Evolutionary conservation across 345 rosid species (phyloP).

Genomic region (Eucalyptus cladocalyx): DNA sequence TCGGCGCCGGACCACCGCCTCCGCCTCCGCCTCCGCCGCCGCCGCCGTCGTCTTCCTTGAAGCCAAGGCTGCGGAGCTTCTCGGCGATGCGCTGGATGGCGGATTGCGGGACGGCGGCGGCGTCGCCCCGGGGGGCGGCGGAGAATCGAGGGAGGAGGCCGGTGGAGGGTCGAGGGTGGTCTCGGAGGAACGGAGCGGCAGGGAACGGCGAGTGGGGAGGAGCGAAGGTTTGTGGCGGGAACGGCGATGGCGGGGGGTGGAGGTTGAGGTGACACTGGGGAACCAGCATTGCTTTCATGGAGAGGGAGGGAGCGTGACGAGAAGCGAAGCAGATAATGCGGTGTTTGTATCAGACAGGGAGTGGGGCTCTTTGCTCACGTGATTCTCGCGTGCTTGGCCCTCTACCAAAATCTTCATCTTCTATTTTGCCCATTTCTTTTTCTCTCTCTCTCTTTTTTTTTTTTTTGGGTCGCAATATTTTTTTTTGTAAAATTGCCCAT

Average conservation of each 20-base stretch:
- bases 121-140: conserved; percentile 1
- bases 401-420: background rate
- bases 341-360: background rate
- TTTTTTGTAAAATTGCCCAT: too few relatives aligned
- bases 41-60: conserved; percentile 22
- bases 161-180: background rate
- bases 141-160: conserved; percentile 16
- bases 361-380: background rate
- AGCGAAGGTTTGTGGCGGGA: conserved; percentile 2
- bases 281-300: background rate
- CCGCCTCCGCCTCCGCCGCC: background rate
- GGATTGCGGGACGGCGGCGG: conserved; percentile 42
- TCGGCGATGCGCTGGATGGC: conserved; percentile 88
- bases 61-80: conserved; percentile 88
- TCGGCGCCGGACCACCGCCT: background rate
- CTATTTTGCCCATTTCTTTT: background rate
- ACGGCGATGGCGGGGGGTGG: conserved; percentile 1
- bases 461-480: rapidly evolving
- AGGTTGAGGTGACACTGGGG: background rate
- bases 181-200: background rate
- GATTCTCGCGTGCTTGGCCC: background rate
- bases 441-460: too few relatives aligned
- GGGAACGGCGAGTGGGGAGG: background rate
- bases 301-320: background rate
- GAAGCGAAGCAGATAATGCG: background rate